Conservation (phyloP, 2,329 filamentous ascomycete species). For the Xylaria sp. region DNA sequence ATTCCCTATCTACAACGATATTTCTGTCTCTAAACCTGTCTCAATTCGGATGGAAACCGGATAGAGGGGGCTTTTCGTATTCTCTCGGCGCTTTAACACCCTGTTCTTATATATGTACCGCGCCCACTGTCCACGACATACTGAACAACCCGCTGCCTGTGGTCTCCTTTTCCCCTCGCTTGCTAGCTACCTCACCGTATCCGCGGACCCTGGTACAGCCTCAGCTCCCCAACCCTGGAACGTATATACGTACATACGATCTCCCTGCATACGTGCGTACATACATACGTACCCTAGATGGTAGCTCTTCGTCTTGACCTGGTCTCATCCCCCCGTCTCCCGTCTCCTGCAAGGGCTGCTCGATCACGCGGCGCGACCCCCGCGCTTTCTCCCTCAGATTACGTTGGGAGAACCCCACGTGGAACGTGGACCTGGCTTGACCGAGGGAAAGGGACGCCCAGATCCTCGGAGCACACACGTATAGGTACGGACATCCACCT, state of each 20-base stretch:
- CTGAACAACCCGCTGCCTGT: background rate
- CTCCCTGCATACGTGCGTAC: background rate
- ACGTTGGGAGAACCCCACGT: background rate
- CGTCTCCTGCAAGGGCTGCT: background rate
- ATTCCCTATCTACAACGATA: background rate
- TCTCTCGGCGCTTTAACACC: too few species aligned
- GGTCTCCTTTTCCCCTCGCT: background rate
- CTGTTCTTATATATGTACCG: background rate
- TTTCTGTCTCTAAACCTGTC: background rate
- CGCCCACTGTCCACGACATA: background rate
- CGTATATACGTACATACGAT: background rate
- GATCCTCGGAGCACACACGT: background rate
- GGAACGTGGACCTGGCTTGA: too few species aligned
- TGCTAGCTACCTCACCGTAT: background rate
- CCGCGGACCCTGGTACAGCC: background rate
- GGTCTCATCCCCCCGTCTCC: background rate
- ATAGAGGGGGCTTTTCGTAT: background rate
- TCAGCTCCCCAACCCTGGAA: background rate
- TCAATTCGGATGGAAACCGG: background rate
- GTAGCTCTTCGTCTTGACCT: background rate
- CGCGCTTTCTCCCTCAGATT: background rate
- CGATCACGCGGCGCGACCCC: background rate
- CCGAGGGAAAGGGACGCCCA: background rate
- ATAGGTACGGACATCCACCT: background rate
- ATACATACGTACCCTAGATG: too few species aligned